Evolutionary conservation across 1,284 basidiomycete genomes (phyloP).

Genomic region (Rhodotorula mucilaginosa): DNA sequence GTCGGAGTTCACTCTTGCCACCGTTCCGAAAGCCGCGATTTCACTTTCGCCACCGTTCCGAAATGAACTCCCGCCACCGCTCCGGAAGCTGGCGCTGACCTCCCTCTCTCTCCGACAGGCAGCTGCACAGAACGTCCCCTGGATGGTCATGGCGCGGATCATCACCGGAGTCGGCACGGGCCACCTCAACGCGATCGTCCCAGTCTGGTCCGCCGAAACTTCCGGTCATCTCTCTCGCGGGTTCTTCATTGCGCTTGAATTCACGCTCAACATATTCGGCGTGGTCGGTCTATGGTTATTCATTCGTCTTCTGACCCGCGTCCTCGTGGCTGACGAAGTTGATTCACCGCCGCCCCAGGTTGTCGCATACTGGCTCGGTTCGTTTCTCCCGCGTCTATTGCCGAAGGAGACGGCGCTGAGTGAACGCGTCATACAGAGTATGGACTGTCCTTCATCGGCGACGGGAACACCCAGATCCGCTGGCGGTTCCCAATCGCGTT

Average conservation of each 20-base stretch:
- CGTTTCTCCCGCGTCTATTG: not conserved
- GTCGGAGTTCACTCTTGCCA: not conserved
- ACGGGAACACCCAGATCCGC: slow-evolving; percentile 3
- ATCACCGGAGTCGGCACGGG: slow-evolving; percentile 8
- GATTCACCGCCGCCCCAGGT: too few relatives aligned
- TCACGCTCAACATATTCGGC: not conserved
- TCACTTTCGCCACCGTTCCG: not conserved
- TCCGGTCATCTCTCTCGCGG: slow-evolving; percentile 3
- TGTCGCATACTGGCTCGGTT: slow-evolving; percentile 8
- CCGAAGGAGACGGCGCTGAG: not conserved
- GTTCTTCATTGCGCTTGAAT: slow-evolving; percentile 11
- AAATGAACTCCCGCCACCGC: not conserved
- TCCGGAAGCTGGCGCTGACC: not conserved
- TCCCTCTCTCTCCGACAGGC: not conserved
- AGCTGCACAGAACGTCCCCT: not conserved
- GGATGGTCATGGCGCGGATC: slow-evolving; percentile 9
- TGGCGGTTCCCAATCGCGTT: slow-evolving; percentile 9
- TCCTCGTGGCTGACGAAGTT: too few relatives aligned
- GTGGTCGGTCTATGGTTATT: not conserved
- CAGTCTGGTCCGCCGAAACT: slow-evolving; percentile 9
- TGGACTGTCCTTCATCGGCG: slow-evolving; percentile 9
- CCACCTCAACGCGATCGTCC: slow-evolving; percentile 9
- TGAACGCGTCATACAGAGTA: not conserved
- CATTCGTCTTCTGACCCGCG: too few relatives aligned
- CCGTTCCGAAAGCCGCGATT: not conserved